These are phyloP conservation scores for Didymella keratinophila DNA, from an alignment of 2,329 filamentous ascomycete species.

Conservation along the genomic window DNA sequence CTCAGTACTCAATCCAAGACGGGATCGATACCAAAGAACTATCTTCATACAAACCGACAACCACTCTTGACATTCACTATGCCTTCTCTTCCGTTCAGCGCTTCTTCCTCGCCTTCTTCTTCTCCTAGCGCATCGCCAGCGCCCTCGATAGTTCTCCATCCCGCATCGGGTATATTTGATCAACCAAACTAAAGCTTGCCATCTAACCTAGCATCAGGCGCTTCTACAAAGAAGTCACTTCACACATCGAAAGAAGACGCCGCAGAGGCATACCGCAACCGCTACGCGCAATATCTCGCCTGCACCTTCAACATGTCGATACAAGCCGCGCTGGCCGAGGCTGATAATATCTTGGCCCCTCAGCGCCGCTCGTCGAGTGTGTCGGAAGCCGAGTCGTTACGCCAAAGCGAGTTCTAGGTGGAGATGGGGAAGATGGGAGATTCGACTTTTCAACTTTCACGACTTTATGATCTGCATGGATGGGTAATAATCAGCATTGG, in stretches of 20 bases:
- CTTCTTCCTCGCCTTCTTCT: conserved; percentile 47
- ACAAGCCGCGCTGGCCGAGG: conserved; percentile 49
- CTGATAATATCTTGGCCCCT: conserved; percentile 47
- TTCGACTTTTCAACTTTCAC: conserved; percentile 30
- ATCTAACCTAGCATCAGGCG: conserved; percentile 48
- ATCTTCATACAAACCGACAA: conserved; percentile 39
- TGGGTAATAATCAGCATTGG: conserved; percentile 32
- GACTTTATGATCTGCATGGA: conserved; percentile 30
- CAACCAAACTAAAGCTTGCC: conserved; percentile 46
- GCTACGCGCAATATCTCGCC: conserved; percentile 52
- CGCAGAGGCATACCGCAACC: conserved; percentile 45
- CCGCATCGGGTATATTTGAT: conserved; percentile 52
- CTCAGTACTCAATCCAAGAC: conserved; percentile 30
- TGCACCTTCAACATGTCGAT: conserved; percentile 52
- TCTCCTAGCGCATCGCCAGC: conserved; percentile 44
- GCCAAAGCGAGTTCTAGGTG: conserved; percentile 33
- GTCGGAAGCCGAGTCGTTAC: conserved; percentile 47
- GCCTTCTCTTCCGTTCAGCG: conserved; percentile 49
- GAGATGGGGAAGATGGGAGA: conserved; percentile 15
- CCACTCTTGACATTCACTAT: conserved; percentile 41
- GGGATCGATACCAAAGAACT: conserved; percentile 45
- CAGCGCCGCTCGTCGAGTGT: conserved; percentile 43
- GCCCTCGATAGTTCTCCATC: conserved; percentile 51
- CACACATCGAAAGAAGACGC: conserved; percentile 45
- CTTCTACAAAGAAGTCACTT: conserved; percentile 44